A percentile compares a stretch with the other conserved stretches of the same genome.
These are phyloP conservation scores for Manihot esculenta DNA, from an alignment of 441 rosid genomes.

Conservation along the genomic window DNA sequence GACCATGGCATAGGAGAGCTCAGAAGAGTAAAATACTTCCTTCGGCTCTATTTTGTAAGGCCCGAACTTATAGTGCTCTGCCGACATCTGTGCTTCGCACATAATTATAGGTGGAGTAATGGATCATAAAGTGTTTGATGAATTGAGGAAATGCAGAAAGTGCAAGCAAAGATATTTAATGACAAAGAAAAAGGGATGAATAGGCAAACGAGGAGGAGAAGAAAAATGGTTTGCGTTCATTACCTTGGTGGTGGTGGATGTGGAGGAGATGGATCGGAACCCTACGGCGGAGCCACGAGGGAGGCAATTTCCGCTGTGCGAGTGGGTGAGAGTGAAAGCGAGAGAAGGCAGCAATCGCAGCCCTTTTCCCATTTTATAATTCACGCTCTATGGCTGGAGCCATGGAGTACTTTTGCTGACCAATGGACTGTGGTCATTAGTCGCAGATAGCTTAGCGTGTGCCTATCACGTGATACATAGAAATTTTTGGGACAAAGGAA, in stretches of 20 bases:
- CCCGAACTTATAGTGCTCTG: slow-evolving; percentile 42
- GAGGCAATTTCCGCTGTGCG: neutral
- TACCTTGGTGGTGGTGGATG: slow-evolving; percentile 7
- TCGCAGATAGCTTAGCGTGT: no score
- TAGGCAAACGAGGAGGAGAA: neutral
- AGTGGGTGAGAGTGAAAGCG: neutral
- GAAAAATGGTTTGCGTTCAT: neutral
- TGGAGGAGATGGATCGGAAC: neutral
- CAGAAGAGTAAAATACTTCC: slow-evolving; percentile 62
- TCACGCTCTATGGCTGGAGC: no score
- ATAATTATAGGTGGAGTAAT: neutral
- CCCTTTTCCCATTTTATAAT: slow-evolving; percentile 7
- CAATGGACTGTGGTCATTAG: no score
- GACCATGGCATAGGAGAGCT: slow-evolving; percentile 63
- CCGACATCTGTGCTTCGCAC: slow-evolving; percentile 35
- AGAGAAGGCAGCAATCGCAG: neutral
- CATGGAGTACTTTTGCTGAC: no score
- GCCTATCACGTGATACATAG: no score
- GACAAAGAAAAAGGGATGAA: neutral
- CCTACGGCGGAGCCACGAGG: slow-evolving; percentile 1
- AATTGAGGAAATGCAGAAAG: neutral
- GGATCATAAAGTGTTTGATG: neutral
- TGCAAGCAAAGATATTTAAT: neutral
- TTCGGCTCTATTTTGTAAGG: slow-evolving; percentile 53
- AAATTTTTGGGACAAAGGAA: no score